Evolutionary conservation across 371 early-diverging fungal genomes (phyloP), one percentile per base, ranked within the genome.

Genomic region (Zancudomyces culisetae): DNA sequence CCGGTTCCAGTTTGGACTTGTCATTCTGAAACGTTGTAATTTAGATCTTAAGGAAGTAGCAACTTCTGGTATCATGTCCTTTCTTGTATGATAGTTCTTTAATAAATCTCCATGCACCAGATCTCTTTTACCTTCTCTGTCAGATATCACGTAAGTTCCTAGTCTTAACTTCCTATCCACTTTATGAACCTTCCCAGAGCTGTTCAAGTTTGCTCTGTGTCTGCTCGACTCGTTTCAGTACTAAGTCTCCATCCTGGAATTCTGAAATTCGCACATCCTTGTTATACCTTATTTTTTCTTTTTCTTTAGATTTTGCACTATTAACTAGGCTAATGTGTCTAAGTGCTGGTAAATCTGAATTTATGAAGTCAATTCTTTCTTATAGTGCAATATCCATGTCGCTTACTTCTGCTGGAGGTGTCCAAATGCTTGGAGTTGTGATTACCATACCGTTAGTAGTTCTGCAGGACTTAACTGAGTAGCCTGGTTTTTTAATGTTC

Each of bases 1-100:
- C n/a, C n/a, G n/a, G n/a, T n/a, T n/a, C n/a, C n/a, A n/a, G n/a
- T n/a, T n/a, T n/a, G n/a, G n/a, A n/a, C n/a, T n/a, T n/a, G 15
- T 15, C 15, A 10, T 6, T 35, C 35, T 6, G 35, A 10, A 35
- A 35, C 35, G 35, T 15, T 35, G 35, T 35, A 35, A 35, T 15
- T 6, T 35, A 10, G 35, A 35, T 10, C 15, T 35, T 15, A 35
- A 15, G 6, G 6, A 10, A 15, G 35, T 35, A 35, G 35, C 26
- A 23, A 48, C 27, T 48, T 48, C 48, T 23, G 48, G 48, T n/a
- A 48, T 48, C 48, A 48, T 48, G n/a, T 4, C 3, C 10, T 20
- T 48, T 4, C 24, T 26, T 27, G n/a, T 27, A 23, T 29, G n/a
- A n/a, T 48, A 48, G n/a, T n/a, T 3, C 27, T 48, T 48, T 8